Percentiles rank a stretch among this genome's conserved stretches.
Evolutionary conservation across 495 filamentous ascomycete genomes (phyloP).

Genomic region (Aspergillus sclerotioniger): DNA sequence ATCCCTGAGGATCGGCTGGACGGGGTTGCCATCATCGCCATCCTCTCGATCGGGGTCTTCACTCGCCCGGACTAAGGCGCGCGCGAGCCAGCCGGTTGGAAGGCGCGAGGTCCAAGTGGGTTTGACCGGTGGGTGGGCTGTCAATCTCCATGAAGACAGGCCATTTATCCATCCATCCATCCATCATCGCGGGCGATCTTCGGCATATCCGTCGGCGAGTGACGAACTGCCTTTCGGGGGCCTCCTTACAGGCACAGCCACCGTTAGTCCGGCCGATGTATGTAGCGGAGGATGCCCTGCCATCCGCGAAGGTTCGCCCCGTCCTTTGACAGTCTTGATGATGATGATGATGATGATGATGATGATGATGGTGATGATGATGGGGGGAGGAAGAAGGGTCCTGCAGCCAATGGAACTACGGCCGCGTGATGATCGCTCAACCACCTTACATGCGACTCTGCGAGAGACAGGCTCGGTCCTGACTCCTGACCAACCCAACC

Average conservation of each 20-base stretch:
- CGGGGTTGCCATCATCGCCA: not conserved
- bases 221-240: not conserved
- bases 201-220: not conserved
- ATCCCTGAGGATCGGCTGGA: not conserved
- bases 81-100: not conserved
- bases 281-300: no score
- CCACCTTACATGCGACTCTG: slow-evolving; percentile 7
- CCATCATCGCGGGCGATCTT: not conserved
- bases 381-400: not conserved
- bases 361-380: not conserved
- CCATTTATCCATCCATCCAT: no score
- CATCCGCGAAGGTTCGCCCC: no score
- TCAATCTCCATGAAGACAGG: no score
- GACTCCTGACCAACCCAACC: not conserved
- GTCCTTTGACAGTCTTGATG: no score
- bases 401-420: not conserved
- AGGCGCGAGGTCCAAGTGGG: not conserved
- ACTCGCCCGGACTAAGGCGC: no score
- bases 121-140: not conserved
- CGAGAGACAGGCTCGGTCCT: not conserved
- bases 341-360: not conserved
- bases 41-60: not conserved
- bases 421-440: slow-evolving; percentile 4
- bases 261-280: not conserved
- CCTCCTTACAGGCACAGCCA: slow-evolving; percentile 10